Conservation (phyloP, 2,329 filamentous ascomycete genomes). For the Pseudogymnoascus sp. region DNA sequence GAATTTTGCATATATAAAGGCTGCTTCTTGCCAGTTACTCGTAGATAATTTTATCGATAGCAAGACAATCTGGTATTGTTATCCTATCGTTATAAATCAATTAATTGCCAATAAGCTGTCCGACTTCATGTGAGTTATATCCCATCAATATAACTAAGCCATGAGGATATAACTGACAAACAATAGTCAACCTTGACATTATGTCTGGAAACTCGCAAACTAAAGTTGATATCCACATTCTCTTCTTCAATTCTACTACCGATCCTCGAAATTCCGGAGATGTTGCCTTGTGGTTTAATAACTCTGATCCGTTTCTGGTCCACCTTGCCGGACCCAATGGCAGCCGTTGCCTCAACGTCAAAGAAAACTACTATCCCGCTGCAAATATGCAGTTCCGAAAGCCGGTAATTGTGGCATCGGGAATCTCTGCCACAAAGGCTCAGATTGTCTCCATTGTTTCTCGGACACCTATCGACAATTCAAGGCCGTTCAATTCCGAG, state of each 20-base stretch:
- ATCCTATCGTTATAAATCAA: background rate
- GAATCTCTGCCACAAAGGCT: background rate
- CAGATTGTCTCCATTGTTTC: background rate
- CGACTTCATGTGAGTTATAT: background rate
- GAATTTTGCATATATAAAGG: background rate
- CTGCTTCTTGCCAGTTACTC: background rate
- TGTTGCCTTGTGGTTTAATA: background rate
- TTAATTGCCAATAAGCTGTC: background rate
- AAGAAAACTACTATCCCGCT: background rate
- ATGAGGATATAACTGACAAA: background rate
- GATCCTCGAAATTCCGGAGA: background rate
- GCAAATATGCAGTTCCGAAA: background rate
- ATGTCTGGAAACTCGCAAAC: background rate
- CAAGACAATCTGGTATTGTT: background rate
- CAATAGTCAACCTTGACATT: background rate
- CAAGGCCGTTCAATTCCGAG: background rate
- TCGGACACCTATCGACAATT: background rate
- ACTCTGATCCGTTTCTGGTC: background rate
- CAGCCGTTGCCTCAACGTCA: background rate
- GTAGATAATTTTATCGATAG: background rate
- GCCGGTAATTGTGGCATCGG: background rate
- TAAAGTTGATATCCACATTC: background rate
- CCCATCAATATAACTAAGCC: background rate
- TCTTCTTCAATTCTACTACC: background rate
- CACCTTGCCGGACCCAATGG: background rate